phyloP scores from a whole-genome alignment of 2,329 filamentous ascomycete genomes.

The Fusarium chlamydosporum region DNA sequence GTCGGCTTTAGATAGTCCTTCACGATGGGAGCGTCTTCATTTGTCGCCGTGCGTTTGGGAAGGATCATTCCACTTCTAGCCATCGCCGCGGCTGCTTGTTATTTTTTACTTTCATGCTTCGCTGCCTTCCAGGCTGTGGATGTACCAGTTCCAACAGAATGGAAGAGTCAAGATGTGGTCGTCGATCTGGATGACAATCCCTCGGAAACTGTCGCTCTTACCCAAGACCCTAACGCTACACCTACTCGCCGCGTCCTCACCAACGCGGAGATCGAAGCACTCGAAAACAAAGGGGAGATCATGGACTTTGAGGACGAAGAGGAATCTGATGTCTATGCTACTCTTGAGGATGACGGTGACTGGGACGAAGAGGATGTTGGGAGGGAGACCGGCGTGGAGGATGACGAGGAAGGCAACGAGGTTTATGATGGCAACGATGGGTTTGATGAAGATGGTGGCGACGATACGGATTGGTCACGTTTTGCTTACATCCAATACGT shows the following conservation, averaged over 20 bases:
- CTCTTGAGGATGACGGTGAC: background rate
- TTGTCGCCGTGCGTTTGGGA: conserved; percentile 8
- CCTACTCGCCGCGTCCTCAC: background rate
- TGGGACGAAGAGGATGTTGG: conserved; percentile 7
- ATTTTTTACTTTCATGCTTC: conserved; percentile 1
- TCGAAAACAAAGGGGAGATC: conserved; percentile 15
- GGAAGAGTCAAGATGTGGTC: conserved; percentile 8
- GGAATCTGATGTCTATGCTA: background rate
- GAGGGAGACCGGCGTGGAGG: background rate
- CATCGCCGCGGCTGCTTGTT: conserved; percentile 4
- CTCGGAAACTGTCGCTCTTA: background rate
- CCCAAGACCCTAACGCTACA: background rate
- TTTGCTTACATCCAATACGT: conserved; percentile 67
- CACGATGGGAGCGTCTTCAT: conserved; percentile 14
- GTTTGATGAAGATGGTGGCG: background rate
- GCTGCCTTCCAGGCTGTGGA: background rate
- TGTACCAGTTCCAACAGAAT: background rate
- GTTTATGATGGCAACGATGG: background rate
- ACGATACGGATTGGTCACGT: conserved; percentile 32
- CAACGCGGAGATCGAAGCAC: conserved; percentile 5
- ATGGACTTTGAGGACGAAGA: conserved; percentile 8
- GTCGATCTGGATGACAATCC: background rate
- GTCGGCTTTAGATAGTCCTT: background rate
- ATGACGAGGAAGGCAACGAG: background rate
- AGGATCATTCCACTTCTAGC: conserved; percentile 6